Evolutionary conservation across 306 rosid species (phyloP).

Genomic region (Luffa aegyptiaca): DNA sequence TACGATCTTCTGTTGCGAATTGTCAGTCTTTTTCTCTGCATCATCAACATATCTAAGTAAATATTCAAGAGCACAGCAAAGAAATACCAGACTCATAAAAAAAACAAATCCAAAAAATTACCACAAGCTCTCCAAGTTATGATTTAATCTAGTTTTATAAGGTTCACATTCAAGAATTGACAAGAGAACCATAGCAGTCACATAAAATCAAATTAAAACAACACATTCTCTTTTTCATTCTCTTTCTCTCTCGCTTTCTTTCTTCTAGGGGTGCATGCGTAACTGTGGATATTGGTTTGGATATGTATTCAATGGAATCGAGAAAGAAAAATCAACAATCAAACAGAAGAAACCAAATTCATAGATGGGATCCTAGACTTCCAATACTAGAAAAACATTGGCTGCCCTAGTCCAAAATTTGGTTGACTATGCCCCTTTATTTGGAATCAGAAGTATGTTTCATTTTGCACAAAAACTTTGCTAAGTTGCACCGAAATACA

Average conservation of each 20-base stretch:
- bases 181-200: background rate
- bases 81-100: background rate
- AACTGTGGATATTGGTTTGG: background rate
- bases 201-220: background rate
- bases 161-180: background rate
- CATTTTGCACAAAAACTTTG: background rate
- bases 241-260: background rate
- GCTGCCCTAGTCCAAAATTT: background rate
- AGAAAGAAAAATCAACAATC: background rate
- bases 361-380: background rate
- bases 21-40: constrained; percentile 77
- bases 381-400: background rate
- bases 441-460: background rate
- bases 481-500: background rate
- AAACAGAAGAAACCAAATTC: background rate
- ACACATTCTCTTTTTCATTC: background rate
- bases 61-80: background rate
- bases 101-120: background rate
- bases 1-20: constrained; percentile 65
- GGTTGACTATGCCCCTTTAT: background rate
- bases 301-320: background rate
- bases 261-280: background rate
- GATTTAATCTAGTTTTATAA: background rate
- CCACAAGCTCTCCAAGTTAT: background rate
- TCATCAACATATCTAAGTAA: background rate